Evolutionary conservation across 1,284 basidiomycete species (phyloP).

Genomic region (Xanthoconium separans): DNA sequence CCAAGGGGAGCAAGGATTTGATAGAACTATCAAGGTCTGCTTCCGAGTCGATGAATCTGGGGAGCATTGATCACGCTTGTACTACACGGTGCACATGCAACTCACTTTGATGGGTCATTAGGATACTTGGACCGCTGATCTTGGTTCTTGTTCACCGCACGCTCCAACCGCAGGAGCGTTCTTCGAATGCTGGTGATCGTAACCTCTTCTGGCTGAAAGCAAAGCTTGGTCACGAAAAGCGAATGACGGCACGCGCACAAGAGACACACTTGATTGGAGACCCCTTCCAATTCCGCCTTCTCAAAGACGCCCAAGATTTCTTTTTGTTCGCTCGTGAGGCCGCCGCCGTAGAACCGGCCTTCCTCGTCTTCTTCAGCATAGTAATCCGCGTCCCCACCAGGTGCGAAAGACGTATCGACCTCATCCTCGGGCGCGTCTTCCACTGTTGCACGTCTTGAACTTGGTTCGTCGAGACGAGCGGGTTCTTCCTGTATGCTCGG

Average conservation of each 20-base stretch:
- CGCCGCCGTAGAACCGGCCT: constrained; percentile 91
- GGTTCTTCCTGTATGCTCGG: constrained; percentile 23
- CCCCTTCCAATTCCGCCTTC: constrained; percentile 58
- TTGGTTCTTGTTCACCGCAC: constrained; percentile 90
- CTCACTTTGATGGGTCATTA: constrained; percentile 84
- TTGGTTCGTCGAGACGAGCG: constrained; percentile 13
- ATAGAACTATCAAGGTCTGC: constrained; percentile 88
- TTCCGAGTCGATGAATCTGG: constrained; percentile 97
- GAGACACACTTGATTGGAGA: constrained; percentile 64
- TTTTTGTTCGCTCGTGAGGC: constrained; percentile 87
- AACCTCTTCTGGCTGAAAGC: constrained; percentile 59
- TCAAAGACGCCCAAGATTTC: constrained; percentile 91
- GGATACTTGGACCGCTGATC: constrained; percentile 92
- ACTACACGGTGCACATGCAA: not conserved
- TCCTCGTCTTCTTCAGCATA: constrained; percentile 90
- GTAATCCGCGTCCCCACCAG: constrained; percentile 85
- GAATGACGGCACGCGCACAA: constrained; percentile 4
- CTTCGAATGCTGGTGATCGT: constrained; percentile 72
- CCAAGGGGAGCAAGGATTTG: constrained; percentile 85
- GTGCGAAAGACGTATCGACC: constrained; percentile 60
- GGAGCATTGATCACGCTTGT: constrained; percentile 4
- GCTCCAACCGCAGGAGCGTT: constrained; percentile 80
- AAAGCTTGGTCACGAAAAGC: constrained; percentile 27
- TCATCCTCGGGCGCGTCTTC: constrained; percentile 56
- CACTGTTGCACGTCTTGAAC: constrained; percentile 50